Base-by-base conservation (phyloP, 345 rosid genomes). In the Microcos paniculata region DNA sequence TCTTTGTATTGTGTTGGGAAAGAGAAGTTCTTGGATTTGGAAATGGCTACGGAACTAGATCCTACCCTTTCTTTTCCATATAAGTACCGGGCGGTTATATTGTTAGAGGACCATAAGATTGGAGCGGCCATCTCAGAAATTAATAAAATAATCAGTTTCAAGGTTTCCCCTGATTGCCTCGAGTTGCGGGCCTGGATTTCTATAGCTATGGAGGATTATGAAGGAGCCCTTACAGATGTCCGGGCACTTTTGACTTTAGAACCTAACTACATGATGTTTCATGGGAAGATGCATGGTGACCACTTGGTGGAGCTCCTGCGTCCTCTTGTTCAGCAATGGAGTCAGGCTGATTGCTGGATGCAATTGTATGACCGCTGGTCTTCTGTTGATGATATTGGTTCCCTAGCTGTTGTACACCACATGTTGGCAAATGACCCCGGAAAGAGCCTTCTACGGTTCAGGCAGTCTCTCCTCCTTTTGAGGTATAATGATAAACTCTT, bases 291-390 rank as follows among this genome's bases (percentile, higher is more conserved):
- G 84, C 89, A 78, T 12, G 90, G 92, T 52, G 94, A 95, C 62
- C 90, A 80, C 55, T 72, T 95, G 87, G 90, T 93, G 46, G 91
- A 93, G 82, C 78, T 89, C 74, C 90, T 95, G 15, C 79, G 81
- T 8, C 97, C 98, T 49, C 86, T 84, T 71, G 96, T 83, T 46
- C 97, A 86, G 79, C 90, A 89, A 76, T 90, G 89, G 88, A 90
- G 90, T 80, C 92, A 88, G 79, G 98, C 93, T 76, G 98, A 93
- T 76, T 93, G 98, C 79, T 95, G 98, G 99, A 91, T 93, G 96
- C 97, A 91, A 77, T 88, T 95, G 45, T 89, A 91, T 78, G 97
- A 95, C 83, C 85, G 93, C 42, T 95, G 99, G 99, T 95, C 98
- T 45, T 84, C 89, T 15, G 99, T 95, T 42, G 99, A 95, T 69